Percentiles rank a stretch among this genome's conserved stretches.
These are phyloP conservation scores for Westerdykella aurantiaca DNA, from an alignment of 2,329 filamentous ascomycete genomes.

Conservation along the genomic window DNA sequence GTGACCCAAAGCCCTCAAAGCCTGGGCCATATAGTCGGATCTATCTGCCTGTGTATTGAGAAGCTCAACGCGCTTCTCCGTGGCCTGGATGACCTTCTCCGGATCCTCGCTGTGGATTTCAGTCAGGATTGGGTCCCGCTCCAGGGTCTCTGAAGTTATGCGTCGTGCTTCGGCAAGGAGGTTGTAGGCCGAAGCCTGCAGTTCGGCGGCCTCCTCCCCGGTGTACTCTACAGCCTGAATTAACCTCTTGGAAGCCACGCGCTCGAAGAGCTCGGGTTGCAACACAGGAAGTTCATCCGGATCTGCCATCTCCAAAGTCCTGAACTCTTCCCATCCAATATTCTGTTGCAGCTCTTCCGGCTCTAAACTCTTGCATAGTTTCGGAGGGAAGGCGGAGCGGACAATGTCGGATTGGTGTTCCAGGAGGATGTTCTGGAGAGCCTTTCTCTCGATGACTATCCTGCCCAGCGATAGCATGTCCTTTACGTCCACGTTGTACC, in stretches of 20 bases:
- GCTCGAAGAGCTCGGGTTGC: not conserved
- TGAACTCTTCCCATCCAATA: slow-evolving; percentile 4
- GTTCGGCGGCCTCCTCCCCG: not conserved
- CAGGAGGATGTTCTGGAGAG: slow-evolving; percentile 68
- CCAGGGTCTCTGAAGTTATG: not conserved
- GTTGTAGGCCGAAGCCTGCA: slow-evolving; percentile 17
- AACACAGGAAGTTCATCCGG: not conserved
- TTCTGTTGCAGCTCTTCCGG: not conserved
- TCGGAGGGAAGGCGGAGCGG: not conserved
- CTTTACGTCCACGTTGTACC: slow-evolving; percentile 89
- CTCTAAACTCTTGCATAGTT: not conserved
- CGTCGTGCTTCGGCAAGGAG: slow-evolving; percentile 22
- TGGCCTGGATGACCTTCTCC: not conserved
- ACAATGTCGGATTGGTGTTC: slow-evolving; percentile 63
- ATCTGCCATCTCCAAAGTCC: not conserved
- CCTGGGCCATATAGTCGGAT: not conserved
- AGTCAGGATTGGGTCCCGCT: not conserved
- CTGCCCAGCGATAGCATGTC: slow-evolving; percentile 80
- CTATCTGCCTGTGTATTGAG: not conserved
- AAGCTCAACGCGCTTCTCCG: not conserved
- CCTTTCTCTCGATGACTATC: slow-evolving; percentile 77
- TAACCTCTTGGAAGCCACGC: not conserved
- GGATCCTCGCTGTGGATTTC: not conserved
- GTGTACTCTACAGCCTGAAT: not conserved
- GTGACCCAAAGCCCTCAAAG: not conserved